Evolutionary conservation across 2,329 filamentous ascomycete species (phyloP).

Genomic region (Talaromyces sp.): DNA sequence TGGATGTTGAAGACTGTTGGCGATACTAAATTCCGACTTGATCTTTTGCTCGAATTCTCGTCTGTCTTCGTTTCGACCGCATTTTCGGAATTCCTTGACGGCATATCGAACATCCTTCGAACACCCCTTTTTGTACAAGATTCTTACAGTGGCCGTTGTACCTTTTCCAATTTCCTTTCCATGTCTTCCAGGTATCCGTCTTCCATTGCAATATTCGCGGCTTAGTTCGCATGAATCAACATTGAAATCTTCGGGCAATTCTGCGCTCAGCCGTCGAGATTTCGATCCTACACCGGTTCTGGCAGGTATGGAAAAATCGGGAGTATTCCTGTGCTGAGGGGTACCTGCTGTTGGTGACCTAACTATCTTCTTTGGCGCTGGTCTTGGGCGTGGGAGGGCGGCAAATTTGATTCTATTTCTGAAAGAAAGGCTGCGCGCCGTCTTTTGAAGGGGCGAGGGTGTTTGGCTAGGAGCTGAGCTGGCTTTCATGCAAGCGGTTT

Average conservation of each 20-base stretch:
- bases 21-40: conserved; percentile 85
- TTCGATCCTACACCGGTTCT: conserved; percentile 71
- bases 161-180: conserved; percentile 76
- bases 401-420: conserved; percentile 23
- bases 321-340: conserved; percentile 17
- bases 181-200: conserved; percentile 66
- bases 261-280: conserved; percentile 70
- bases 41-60: conserved; percentile 82
- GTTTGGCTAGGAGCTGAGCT: conserved; percentile 11
- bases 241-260: conserved; percentile 67
- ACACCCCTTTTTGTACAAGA: conserved; percentile 69
- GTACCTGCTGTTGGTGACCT: conserved; percentile 24
- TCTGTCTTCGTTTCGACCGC: conserved; percentile 63
- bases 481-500: not conserved
- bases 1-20: conserved; percentile 77
- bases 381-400: conserved; percentile 17
- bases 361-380: conserved; percentile 16
- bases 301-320: conserved; percentile 51
- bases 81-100: conserved; percentile 81
- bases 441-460: conserved; percentile 14
- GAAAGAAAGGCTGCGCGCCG: conserved; percentile 21
- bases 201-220: conserved; percentile 65
- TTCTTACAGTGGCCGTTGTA: conserved; percentile 73
- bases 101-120: conserved; percentile 60
- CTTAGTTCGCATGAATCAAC: conserved; percentile 67